Conservation (phyloP, 257 asterid genomes). For the Anisodus tanguticus region DNA sequence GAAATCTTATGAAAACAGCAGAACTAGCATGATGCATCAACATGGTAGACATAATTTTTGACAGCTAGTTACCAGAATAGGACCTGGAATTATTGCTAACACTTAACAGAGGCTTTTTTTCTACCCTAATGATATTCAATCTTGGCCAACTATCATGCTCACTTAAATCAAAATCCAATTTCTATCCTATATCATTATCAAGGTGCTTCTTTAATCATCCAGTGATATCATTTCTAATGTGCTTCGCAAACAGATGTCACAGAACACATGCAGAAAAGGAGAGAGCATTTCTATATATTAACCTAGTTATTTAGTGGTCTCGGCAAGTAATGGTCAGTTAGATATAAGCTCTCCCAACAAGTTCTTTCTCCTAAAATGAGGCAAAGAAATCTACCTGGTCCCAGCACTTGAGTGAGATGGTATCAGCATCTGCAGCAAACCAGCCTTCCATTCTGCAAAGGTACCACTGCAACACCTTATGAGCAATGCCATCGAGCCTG, state of each 20-base stretch:
- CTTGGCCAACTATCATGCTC: neutral
- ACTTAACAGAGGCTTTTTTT: neutral
- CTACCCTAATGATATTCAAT: neutral
- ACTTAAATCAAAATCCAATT: constrained; percentile 1
- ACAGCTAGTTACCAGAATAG: neutral
- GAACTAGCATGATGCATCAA: neutral
- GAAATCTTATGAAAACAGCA: neutral
- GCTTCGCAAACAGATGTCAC: neutral
- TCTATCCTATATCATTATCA: constrained; percentile 15
- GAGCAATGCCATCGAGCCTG: constrained; percentile 81
- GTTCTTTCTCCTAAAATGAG: neutral
- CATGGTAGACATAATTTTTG: neutral
- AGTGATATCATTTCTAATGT: neutral
- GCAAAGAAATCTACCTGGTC: constrained; percentile 64
- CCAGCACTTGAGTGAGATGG: constrained; percentile 92
- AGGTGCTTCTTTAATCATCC: constrained; percentile 17
- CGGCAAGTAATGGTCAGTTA: neutral
- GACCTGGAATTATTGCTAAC: neutral
- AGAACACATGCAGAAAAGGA: neutral
- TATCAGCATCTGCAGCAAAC: constrained; percentile 98
- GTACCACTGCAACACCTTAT: constrained; percentile 94
- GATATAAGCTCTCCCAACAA: neutral
- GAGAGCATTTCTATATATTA: neutral
- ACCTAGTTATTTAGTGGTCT: neutral
- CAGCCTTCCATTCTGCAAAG: constrained; percentile 98